Evolutionary conservation across 2,329 filamentous ascomycete genomes (phyloP).

Genomic region (Sclerotinia borealis): DNA sequence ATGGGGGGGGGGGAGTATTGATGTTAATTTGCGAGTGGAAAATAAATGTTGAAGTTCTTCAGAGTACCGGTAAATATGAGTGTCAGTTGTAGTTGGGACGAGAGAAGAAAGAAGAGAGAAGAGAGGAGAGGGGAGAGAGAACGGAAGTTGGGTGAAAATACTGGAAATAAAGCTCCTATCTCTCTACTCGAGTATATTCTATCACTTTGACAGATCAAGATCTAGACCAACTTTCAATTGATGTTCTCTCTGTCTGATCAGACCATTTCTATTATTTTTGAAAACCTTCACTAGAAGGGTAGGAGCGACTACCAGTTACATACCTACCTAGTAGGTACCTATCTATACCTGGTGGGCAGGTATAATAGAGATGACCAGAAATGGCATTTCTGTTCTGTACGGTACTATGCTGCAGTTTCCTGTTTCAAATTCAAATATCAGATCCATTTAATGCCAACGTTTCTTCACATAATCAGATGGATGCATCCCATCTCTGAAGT

Average conservation of each 20-base stretch:
- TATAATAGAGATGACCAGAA: background rate
- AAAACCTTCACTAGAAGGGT: background rate
- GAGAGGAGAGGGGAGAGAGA: background rate
- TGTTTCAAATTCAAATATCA: background rate
- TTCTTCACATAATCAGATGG: no score
- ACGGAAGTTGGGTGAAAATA: background rate
- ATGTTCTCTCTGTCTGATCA: background rate
- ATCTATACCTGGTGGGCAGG: background rate
- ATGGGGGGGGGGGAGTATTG: no score
- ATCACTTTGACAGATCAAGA: no score
- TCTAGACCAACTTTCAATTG: background rate
- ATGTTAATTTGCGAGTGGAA: background rate
- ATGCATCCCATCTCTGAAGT: fast-evolving
- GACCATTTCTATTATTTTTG: background rate
- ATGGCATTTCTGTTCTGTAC: background rate
- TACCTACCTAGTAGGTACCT: no score
- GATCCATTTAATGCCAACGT: background rate
- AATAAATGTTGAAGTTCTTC: background rate
- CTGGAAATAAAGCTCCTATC: background rate
- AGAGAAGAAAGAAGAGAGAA: background rate
- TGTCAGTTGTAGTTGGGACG: background rate
- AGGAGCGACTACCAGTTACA: background rate
- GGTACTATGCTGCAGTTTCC: background rate
- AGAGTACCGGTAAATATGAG: background rate
- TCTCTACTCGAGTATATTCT: no score